Conservation (phyloP, 352 stramenopile species). For the Pythium vanterpoolii region DNA sequence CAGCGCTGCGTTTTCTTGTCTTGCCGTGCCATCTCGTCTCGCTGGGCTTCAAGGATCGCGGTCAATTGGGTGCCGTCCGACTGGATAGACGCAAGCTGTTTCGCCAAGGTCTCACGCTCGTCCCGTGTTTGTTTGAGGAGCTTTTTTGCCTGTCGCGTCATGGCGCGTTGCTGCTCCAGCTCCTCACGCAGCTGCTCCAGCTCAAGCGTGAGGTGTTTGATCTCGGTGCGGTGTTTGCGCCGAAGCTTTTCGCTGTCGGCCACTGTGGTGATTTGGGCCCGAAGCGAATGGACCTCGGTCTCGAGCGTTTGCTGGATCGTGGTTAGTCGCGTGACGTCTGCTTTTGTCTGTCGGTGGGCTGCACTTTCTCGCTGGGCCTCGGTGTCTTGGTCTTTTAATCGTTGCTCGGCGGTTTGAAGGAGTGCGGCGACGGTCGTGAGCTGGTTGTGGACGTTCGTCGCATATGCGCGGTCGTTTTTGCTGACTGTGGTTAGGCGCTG, state of each 20-base stretch:
- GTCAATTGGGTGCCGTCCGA: slow-evolving; percentile 40
- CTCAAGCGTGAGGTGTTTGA: slow-evolving; percentile 7
- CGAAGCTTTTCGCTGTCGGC: slow-evolving; percentile 9
- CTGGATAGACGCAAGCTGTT: slow-evolving; percentile 35
- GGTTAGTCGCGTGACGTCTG: slow-evolving; percentile 25
- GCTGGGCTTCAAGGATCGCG: slow-evolving; percentile 41
- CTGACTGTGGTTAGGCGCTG: not conserved
- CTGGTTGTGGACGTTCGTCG: slow-evolving; percentile 52
- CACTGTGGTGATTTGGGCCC: slow-evolving; percentile 20
- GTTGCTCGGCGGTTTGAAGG: slow-evolving; percentile 52
- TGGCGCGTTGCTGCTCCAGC: slow-evolving; percentile 35
- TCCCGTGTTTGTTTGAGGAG: slow-evolving; percentile 25
- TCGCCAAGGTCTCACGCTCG: slow-evolving; percentile 36
- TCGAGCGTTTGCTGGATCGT: slow-evolving; percentile 27
- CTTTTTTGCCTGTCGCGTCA: slow-evolving; percentile 35
- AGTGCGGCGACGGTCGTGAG: slow-evolving; percentile 54
- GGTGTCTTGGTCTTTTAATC: slow-evolving; percentile 37
- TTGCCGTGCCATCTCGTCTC: slow-evolving; percentile 19
- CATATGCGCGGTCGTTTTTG: slow-evolving; percentile 54
- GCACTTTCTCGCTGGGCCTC: slow-evolving; percentile 23
- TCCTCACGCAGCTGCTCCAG: slow-evolving; percentile 22
- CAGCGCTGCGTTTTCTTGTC: slow-evolving; percentile 24
- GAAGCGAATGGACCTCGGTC: slow-evolving; percentile 24
- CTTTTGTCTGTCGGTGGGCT: slow-evolving; percentile 23
- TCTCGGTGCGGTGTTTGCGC: slow-evolving; percentile 9